Percentiles rank a stretch among this genome's conserved stretches.
These are phyloP conservation scores for Agaricus sinodeliciosus DNA, from an alignment of 768 basidiomycete genomes.

Conservation along the genomic window DNA sequence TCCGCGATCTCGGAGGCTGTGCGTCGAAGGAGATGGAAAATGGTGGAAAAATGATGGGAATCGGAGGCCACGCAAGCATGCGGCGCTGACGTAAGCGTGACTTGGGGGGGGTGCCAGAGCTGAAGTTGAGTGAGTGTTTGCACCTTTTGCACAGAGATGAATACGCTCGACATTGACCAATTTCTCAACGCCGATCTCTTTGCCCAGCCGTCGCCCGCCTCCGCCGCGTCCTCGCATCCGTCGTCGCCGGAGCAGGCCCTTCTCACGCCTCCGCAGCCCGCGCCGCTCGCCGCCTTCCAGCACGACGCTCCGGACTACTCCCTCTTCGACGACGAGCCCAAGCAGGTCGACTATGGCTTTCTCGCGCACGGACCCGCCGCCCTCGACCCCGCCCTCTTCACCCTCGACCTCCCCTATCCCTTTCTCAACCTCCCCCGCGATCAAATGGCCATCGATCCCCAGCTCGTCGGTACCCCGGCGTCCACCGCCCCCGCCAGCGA, in stretches of 20 bases:
- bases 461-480: slow-evolving; percentile 64
- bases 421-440: neutral
- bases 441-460: slow-evolving; percentile 56
- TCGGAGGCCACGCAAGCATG: slow-evolving; percentile 1
- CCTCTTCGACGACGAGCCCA: slow-evolving; percentile 41
- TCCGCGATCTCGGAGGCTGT: too few relatives aligned
- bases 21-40: too few relatives aligned
- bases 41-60: too few relatives aligned
- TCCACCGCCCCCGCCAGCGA: slow-evolving; percentile 25
- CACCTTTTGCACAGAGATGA: neutral
- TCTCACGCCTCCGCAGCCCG: slow-evolving; percentile 31
- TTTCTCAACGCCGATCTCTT: slow-evolving; percentile 64
- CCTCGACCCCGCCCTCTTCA: slow-evolving; percentile 10
- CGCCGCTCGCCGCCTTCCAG: slow-evolving; percentile 21
- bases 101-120: neutral
- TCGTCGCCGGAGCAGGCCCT: slow-evolving; percentile 37
- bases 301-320: slow-evolving; percentile 20
- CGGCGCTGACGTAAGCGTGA: slow-evolving; percentile 1
- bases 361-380: slow-evolving; percentile 2
- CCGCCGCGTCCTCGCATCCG: slow-evolving; percentile 32
- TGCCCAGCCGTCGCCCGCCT: slow-evolving; percentile 22
- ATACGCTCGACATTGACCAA: slow-evolving; percentile 41
- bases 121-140: neutral
- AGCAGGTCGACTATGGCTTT: slow-evolving; percentile 22
- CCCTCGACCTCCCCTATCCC: slow-evolving; percentile 13